phyloP scores from a whole-genome alignment of 2,329 filamentous ascomycete species.

The Sporothrix pseudoabietina region DNA sequence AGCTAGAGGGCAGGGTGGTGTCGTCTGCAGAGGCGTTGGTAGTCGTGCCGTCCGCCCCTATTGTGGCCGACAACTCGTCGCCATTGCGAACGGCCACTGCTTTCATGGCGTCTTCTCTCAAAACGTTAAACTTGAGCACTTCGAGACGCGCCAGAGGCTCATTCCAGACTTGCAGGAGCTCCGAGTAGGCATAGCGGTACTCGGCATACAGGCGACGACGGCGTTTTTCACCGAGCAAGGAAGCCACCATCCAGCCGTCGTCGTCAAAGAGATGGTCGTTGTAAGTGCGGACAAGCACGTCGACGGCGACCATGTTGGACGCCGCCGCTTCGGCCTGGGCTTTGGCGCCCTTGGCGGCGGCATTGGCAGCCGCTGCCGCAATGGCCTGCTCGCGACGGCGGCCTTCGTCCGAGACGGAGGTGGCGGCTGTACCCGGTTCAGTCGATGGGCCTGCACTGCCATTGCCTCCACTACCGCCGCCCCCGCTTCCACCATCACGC shows the following conservation, averaged over 20 bases:
- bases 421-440: slow-evolving; percentile 52
- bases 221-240: slow-evolving; percentile 58
- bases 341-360: slow-evolving; percentile 13
- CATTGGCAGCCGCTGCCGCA: slow-evolving; percentile 11
- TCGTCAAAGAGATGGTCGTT: slow-evolving; percentile 69
- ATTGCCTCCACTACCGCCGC: background rate
- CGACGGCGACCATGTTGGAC: slow-evolving; percentile 53
- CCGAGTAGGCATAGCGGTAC: slow-evolving; percentile 68
- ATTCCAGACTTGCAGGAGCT: slow-evolving; percentile 68
- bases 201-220: slow-evolving; percentile 52
- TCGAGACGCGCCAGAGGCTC: slow-evolving; percentile 65
- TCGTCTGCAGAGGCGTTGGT: slow-evolving; percentile 35
- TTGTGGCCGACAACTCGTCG: background rate
- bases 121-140: slow-evolving; percentile 68
- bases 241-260: slow-evolving; percentile 64
- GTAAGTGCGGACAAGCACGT: slow-evolving; percentile 57
- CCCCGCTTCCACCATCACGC: background rate
- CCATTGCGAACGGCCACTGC: slow-evolving; percentile 12
- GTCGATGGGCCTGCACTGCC: slow-evolving; percentile 40
- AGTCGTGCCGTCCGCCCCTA: background rate
- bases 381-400: slow-evolving; percentile 47
- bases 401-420: slow-evolving; percentile 59
- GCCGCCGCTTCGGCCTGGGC: slow-evolving; percentile 22
- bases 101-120: slow-evolving; percentile 52
- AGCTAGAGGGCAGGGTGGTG: slow-evolving; percentile 38